Percentiles rank a stretch among this genome's conserved stretches.
These are phyloP conservation scores for Colletotrichum sp. DNA, from an alignment of 2,329 filamentous ascomycete species.

Conservation along the genomic window DNA sequence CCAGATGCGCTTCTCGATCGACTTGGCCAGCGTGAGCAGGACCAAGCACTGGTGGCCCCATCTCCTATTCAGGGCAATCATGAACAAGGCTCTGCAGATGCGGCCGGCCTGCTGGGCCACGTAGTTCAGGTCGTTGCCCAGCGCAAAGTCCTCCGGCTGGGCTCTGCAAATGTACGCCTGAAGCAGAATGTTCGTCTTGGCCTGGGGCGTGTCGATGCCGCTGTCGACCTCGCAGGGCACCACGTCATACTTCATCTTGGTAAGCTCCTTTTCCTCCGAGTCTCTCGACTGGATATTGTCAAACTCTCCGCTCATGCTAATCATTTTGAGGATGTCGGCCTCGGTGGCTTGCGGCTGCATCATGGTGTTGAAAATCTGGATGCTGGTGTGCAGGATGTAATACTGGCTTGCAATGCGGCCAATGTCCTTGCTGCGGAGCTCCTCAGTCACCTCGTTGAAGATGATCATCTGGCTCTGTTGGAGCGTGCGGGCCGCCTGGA, in stretches of 20 bases:
- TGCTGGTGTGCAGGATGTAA: conserved; percentile 91
- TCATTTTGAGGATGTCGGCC: conserved; percentile 93
- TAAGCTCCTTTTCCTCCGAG: conserved; percentile 87
- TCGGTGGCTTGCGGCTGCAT: conserved; percentile 88
- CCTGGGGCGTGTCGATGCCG: conserved; percentile 73
- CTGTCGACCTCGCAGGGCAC: conserved; percentile 82
- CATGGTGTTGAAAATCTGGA: conserved; percentile 95
- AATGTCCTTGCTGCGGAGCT: conserved; percentile 91
- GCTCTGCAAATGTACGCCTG: conserved; percentile 93
- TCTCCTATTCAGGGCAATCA: conserved; percentile 92
- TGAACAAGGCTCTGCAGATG: conserved; percentile 94
- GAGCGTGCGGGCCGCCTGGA: conserved; percentile 84
- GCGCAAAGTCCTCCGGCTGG: conserved; percentile 89
- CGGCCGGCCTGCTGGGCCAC: conserved; percentile 94
- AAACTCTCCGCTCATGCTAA: conserved; percentile 97
- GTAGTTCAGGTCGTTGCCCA: conserved; percentile 91
- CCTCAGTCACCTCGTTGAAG: conserved; percentile 93
- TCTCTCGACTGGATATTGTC: conserved; percentile 96
- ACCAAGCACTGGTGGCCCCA: conserved; percentile 98
- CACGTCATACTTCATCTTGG: conserved; percentile 71
- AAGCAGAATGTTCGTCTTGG: conserved; percentile 94
- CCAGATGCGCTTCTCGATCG: conserved; percentile 96
- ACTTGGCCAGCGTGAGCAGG: conserved; percentile 89
- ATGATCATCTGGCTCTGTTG: conserved; percentile 99
- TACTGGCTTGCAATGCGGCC: conserved; percentile 97